phyloP scores from a whole-genome alignment of 2,329 filamentous ascomycete species.

The Orbilia oligospora region DNA sequence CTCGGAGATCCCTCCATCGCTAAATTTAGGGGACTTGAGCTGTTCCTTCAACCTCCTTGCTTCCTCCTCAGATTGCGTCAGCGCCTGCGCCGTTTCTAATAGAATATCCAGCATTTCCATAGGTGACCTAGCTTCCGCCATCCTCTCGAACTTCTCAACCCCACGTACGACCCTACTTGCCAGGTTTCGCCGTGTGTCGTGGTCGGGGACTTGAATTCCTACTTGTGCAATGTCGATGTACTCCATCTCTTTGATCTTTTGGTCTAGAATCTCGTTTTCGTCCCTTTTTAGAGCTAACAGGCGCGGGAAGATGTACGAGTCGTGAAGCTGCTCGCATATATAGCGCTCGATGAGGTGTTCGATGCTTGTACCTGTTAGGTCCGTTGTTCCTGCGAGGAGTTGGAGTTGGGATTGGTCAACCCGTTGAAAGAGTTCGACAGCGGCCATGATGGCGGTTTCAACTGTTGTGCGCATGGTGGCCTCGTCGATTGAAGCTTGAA shows the following conservation, averaged over 20 bases:
- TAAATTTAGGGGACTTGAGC: constrained; percentile 66
- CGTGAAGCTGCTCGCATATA: constrained; percentile 91
- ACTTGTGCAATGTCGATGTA: constrained; percentile 95
- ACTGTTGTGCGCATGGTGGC: constrained; percentile 88
- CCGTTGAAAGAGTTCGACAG: constrained; percentile 94
- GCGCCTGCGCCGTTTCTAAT: constrained; percentile 83
- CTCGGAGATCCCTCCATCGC: constrained; percentile 67
- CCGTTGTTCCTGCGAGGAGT: constrained; percentile 89
- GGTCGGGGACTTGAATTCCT: constrained; percentile 83
- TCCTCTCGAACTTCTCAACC: constrained; percentile 90
- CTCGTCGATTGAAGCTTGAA: constrained; percentile 73
- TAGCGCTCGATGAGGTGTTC: constrained; percentile 96
- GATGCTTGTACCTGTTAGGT: constrained; percentile 90
- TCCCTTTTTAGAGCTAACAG: constrained; percentile 82
- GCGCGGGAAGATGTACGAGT: constrained; percentile 84
- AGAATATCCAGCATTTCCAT: constrained; percentile 90
- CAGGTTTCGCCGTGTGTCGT: constrained; percentile 83
- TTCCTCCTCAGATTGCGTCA: constrained; percentile 75
- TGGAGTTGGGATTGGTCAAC: constrained; percentile 97
- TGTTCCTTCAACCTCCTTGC: constrained; percentile 67
- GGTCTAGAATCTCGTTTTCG: constrained; percentile 89
- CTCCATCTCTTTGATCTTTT: constrained; percentile 92
- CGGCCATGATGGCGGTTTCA: constrained; percentile 91
- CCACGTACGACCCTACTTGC: constrained; percentile 81
- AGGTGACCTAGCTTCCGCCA: constrained; percentile 81